A percentile compares a stretch with the other conserved stretches of the same genome.
Evolutionary conservation across 2,329 filamentous ascomycete genomes (phyloP).

Genomic region (Cephalotrichum gorgonifer): DNA sequence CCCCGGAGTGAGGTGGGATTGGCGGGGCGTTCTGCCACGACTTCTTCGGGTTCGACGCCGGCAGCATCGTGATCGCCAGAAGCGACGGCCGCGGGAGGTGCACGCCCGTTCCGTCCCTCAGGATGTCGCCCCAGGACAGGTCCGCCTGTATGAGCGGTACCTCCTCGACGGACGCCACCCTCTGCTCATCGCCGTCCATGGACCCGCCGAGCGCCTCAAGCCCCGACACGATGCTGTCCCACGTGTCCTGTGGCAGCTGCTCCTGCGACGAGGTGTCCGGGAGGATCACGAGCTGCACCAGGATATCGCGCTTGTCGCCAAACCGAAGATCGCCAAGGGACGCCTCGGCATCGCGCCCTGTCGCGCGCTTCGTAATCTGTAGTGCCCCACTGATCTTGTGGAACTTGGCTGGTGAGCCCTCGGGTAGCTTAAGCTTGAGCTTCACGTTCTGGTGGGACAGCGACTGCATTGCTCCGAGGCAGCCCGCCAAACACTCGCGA

Average conservation of each 20-base stretch:
- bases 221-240: conserved; percentile 95
- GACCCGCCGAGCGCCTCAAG: conserved; percentile 86
- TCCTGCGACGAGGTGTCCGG: conserved; percentile 79
- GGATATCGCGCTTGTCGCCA: conserved; percentile 85
- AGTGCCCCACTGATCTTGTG: conserved; percentile 96
- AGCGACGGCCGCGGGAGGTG: conserved; percentile 85
- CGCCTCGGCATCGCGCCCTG: conserved; percentile 87
- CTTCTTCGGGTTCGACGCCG: conserved; percentile 54
- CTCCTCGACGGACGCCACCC: conserved; percentile 81
- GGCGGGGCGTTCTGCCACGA: conserved; percentile 60
- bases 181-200: conserved; percentile 75
- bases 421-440: conserved; percentile 83
- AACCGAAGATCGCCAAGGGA: conserved; percentile 86
- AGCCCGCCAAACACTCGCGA: conserved; percentile 88
- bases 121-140: conserved; percentile 83
- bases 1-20: conserved; percentile 88
- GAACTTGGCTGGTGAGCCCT: conserved; percentile 95
- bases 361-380: conserved; percentile 92
- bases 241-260: conserved; percentile 81
- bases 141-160: conserved; percentile 93
- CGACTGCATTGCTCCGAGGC: conserved; percentile 81
- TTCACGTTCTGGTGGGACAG: conserved; percentile 98
- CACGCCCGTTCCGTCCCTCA: conserved; percentile 75
- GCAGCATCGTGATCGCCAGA: conserved; percentile 91
- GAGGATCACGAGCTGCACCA: conserved; percentile 87